Percentiles rank a stretch among this genome's conserved stretches.
phyloP scores from a whole-genome alignment of 2,329 filamentous ascomycete genomes.

The Tolypocladium pustulatum region DNA sequence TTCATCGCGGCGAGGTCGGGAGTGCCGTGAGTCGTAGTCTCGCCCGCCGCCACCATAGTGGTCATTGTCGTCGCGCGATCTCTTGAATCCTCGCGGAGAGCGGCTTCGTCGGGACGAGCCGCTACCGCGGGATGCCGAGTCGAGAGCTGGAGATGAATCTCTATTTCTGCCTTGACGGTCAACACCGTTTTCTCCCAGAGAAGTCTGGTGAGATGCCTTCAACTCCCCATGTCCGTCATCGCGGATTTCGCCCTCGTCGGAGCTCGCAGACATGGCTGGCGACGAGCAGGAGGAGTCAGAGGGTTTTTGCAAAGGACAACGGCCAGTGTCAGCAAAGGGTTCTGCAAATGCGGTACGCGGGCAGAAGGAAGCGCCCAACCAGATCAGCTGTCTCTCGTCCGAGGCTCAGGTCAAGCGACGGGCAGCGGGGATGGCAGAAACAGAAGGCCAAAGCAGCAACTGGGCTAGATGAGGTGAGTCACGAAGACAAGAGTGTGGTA shows the following conservation, averaged over 20 bases:
- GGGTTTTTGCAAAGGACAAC: conserved; percentile 3
- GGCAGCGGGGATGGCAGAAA: conserved; percentile 1
- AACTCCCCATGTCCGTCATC: conserved; percentile 53
- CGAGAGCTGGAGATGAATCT: conserved; percentile 47
- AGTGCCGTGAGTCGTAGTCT: conserved; percentile 44
- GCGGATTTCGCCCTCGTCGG: conserved; percentile 80
- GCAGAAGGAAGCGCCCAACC: conserved; percentile 30
- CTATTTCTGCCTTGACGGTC: conserved; percentile 81
- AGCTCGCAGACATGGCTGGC: conserved; percentile 41
- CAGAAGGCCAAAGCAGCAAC: neutral
- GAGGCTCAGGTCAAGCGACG: conserved; percentile 18
- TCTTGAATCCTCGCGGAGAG: conserved; percentile 59
- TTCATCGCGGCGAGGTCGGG: conserved; percentile 54
- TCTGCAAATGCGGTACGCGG: conserved; percentile 15
- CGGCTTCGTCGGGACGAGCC: conserved; percentile 35
- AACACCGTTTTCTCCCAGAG: conserved; percentile 70
- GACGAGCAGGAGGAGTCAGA: conserved; percentile 2
- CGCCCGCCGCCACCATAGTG: conserved; percentile 36
- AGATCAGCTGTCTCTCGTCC: conserved; percentile 28
- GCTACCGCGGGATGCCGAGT: conserved; percentile 31
- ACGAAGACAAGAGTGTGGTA: neutral
- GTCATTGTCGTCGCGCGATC: conserved; percentile 53
- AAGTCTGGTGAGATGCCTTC: conserved; percentile 82
- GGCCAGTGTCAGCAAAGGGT: conserved; percentile 25
- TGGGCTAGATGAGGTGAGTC: too few relatives aligned